Evolutionary conservation across 768 basidiomycete species (phyloP), one percentile per base, ranked within the genome.

Genomic region (Tephrocybe sp.): DNA sequence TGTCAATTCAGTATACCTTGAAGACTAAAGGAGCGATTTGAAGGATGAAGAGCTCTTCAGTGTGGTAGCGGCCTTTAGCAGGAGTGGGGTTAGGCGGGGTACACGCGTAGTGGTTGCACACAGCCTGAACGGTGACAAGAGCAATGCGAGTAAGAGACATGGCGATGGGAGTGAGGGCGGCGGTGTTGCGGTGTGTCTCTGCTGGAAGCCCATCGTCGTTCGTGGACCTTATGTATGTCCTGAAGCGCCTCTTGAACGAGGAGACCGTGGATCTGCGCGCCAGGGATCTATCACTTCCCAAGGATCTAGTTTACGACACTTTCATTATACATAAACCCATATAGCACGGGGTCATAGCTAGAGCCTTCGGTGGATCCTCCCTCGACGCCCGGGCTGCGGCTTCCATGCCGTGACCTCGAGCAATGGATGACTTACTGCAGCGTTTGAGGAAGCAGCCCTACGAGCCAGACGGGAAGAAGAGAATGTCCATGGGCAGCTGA

Each of bases 41-140:
- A 21, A 80, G 64, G 44, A 75, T 57, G 52, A 67, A 69, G 19
- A 66, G 65, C 52, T 74, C 71, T 28, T 73, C 64, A 8, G 69
- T 73, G 56, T 78, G 71, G 55, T 76, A 79, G 9, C 78, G 75
- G 24, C 65, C 67, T 41, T 75, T 76, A 25, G 58, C 43, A 5
- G 70, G 73, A 0, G 78, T 76, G 21, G 73, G 76, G 56, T 78
- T 76, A 1, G 78, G 78, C 1, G 78, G 76, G 3, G 72, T 72
- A 57, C 67, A 75, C 3, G 78, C 78, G 5, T 67, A 53, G 46
- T 77, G 71, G 53, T 77, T 75, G 64, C 63, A 66, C 37, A 67
- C 26, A 18, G 74, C 74, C 51, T 80, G 77, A 30, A 69, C 47
- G 26, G 65, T 55, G 56, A 75, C 62, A 49, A 79, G 70, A 12